Evolutionary conservation across 2,329 filamentous ascomycete species (phyloP).

Genomic region (Colletotrichum cordylinicola): DNA sequence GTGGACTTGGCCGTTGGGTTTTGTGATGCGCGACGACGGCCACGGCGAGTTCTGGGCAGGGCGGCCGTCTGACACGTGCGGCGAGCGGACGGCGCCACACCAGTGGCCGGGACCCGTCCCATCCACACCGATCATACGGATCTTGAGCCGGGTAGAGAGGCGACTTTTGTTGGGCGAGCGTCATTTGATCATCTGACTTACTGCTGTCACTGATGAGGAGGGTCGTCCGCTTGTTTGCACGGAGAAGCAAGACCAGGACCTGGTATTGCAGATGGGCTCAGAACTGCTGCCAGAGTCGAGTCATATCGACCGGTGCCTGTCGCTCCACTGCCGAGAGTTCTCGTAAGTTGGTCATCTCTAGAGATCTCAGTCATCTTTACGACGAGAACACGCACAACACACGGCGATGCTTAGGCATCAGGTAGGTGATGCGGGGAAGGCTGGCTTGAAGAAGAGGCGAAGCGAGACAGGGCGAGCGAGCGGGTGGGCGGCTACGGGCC

Average conservation of each 20-base stretch:
- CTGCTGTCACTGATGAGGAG: not conserved
- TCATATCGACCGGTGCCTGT: not conserved
- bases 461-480: not conserved
- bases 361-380: not conserved
- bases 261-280: not conserved
- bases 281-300: not conserved
- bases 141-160: not conserved
- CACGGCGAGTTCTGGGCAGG: not conserved
- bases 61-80: not conserved
- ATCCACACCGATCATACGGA: not conserved
- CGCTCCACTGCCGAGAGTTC: not conserved
- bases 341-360: not conserved
- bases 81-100: not conserved
- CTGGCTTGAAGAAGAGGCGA: not conserved
- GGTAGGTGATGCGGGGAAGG: not conserved
- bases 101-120: not conserved
- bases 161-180: not conserved
- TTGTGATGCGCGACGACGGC: not conserved
- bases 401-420: not conserved
- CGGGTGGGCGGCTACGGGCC: not conserved
- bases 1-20: not conserved
- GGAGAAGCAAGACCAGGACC: not conserved
- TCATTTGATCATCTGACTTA: not conserved
- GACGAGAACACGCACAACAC: not conserved
- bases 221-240: not conserved